Evolutionary conservation across 2,329 filamentous ascomycete species (phyloP), one percentile per base, ranked within the genome.

Genomic region (Aureobasidium pullulans): DNA sequence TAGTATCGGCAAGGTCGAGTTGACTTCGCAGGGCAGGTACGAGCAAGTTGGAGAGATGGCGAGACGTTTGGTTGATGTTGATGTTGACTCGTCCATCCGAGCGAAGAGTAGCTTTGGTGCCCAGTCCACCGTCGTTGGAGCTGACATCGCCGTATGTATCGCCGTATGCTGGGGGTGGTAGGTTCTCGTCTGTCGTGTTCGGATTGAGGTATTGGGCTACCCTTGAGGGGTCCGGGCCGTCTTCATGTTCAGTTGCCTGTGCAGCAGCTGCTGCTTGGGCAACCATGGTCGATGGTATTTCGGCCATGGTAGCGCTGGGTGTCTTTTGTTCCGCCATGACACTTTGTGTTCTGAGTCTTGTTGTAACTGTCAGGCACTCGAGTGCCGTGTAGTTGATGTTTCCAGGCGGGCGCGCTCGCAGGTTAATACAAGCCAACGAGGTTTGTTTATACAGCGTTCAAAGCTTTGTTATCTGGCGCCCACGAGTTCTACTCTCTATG

Each of bases 1-100:
- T 74, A 36, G 64, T 59, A 44, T 80, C 73, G 23, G 72, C 73
- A 3, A 76, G 64, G 57, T 77, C 68, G 56, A 84, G 72, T 66
- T 87, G 79, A 62, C 78, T 77, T 62, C 80, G 74, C 42, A 91
- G 70, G 7, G 85, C 82, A 3, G 87, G 86, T 0, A 82, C 80
- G 29, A 92, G 79, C 11, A 92, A 76, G 61, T 85, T 82, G 2
- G 87, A 84, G 4, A 93, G 76, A 58, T 81, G 81, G 58, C 79
- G 76, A 65, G 81, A 85, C 64, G 84, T 86, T 70, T 90, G 86
- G 68, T 87, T 85, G 73, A 94, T 89, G 63, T 85, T 86, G 75
- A 94, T 90, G 68, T 90, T 85, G 66, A 94, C 80, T 68, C 90
- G 84, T 28, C 89, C 89, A 74, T 92, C 87, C 62, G 83, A 88